phyloP scores from a whole-genome alignment of 1,284 basidiomycete genomes.

The Clitocybe nebularis region DNA sequence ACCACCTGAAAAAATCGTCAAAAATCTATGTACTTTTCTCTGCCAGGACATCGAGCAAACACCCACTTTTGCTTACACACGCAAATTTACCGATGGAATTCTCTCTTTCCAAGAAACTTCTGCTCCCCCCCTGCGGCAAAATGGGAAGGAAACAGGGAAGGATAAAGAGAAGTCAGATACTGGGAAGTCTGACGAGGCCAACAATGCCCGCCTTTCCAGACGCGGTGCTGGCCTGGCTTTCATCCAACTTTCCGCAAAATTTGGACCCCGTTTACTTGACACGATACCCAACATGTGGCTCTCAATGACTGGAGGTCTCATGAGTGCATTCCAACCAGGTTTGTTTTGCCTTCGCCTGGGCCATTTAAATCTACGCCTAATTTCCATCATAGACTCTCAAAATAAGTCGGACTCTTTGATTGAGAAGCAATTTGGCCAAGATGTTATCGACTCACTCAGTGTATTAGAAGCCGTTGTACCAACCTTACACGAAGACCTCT shows the following conservation, averaged over 20 bases:
- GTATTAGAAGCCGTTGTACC: conserved; percentile 83
- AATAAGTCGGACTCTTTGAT: conserved; percentile 59
- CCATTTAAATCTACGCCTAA: not conserved
- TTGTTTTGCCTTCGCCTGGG: conserved; percentile 10
- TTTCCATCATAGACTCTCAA: conserved; percentile 38
- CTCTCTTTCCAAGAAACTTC: conserved; percentile 59
- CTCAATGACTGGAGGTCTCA: conserved; percentile 79
- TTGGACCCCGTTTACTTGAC: conserved; percentile 73
- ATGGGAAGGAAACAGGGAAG: conserved; percentile 43
- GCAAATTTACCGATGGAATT: conserved; percentile 67
- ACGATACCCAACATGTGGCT: conserved; percentile 92
- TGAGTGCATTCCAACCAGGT: conserved; percentile 69
- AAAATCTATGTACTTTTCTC: conserved; percentile 95
- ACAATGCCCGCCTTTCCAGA: conserved; percentile 58
- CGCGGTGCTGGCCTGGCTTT: conserved; percentile 89
- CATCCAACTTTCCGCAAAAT: conserved; percentile 71
- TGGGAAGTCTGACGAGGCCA: conserved; percentile 43
- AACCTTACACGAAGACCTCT: conserved; percentile 69
- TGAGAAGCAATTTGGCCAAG: conserved; percentile 78
- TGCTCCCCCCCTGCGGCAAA: no score
- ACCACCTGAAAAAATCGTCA: conserved; percentile 89
- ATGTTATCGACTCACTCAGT: conserved; percentile 90
- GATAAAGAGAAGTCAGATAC: conserved; percentile 37
- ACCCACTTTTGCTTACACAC: conserved; percentile 78
- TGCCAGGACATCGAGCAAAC: conserved; percentile 91